These are phyloP conservation scores for Scheffersomyces spartinae DNA, from an alignment of 805 yeast species.

Conservation along the genomic window DNA sequence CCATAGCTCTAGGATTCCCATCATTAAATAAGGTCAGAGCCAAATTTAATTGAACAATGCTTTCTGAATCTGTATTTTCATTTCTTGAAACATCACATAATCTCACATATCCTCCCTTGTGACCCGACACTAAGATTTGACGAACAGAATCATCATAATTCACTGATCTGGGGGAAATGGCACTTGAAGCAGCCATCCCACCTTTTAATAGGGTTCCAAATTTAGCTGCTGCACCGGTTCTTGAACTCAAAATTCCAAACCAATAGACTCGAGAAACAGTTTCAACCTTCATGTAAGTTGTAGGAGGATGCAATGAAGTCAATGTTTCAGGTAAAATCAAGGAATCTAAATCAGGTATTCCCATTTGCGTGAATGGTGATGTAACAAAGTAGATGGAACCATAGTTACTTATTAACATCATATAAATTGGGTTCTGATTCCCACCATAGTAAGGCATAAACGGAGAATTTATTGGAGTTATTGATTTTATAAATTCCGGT, in stretches of 20 bases:
- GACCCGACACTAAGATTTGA: slow-evolving; percentile 64
- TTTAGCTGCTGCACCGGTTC: slow-evolving; percentile 29
- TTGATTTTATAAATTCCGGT: slow-evolving; percentile 13
- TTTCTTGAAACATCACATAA: slow-evolving; percentile 77
- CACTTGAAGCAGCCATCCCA: slow-evolving; percentile 50
- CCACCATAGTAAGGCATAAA: slow-evolving; percentile 71
- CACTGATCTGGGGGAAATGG: slow-evolving; percentile 14
- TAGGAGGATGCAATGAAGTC: slow-evolving; percentile 67
- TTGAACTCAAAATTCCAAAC: slow-evolving; percentile 56
- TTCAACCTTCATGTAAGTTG: slow-evolving; percentile 41
- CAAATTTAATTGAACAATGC: slow-evolving; percentile 20
- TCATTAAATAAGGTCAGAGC: slow-evolving; percentile 16
- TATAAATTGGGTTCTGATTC: slow-evolving; percentile 59
- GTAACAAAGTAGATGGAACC: slow-evolving; percentile 56
- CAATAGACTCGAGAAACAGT: slow-evolving; percentile 53
- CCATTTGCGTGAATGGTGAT: slow-evolving; percentile 44
- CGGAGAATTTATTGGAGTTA: slow-evolving; percentile 21
- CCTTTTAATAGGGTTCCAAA: slow-evolving; percentile 51
- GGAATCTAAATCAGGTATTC: slow-evolving; percentile 39
- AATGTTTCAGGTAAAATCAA: slow-evolving; percentile 70
- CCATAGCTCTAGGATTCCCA: slow-evolving; percentile 21
- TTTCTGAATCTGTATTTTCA: slow-evolving; percentile 32
- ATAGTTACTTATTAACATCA: slow-evolving; percentile 46
- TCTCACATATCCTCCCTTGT: slow-evolving; percentile 72
- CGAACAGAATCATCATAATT: slow-evolving; percentile 33